Evolutionary conservation across 2,329 filamentous ascomycete genomes (phyloP).

Genomic region (Colletotrichum simmondsii): DNA sequence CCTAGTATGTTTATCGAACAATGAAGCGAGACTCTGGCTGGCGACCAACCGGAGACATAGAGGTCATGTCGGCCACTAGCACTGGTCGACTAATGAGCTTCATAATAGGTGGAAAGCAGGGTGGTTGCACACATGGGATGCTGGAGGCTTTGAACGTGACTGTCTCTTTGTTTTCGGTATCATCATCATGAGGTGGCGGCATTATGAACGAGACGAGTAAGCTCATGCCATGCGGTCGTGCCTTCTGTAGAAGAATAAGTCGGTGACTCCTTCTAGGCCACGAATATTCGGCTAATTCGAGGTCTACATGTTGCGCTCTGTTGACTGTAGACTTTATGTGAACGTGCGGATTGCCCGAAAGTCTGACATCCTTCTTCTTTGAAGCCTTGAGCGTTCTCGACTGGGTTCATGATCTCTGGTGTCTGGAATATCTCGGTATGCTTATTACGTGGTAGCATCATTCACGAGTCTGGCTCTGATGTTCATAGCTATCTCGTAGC

Average conservation of each 20-base stretch:
- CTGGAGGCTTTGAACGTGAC: neutral
- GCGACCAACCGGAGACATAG: neutral
- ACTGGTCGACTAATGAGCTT: neutral
- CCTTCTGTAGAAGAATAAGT: neutral
- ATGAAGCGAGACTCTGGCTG: neutral
- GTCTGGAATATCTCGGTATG: neutral
- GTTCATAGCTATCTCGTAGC: neutral
- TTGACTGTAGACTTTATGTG: neutral
- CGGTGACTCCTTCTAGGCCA: neutral
- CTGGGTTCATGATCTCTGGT: rapidly evolving
- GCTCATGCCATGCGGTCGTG: neutral
- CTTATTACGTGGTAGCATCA: neutral
- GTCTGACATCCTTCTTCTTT: rapidly evolving
- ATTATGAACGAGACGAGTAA: neutral
- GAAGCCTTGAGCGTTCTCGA: neutral
- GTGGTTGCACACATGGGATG: neutral
- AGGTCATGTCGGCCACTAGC: neutral
- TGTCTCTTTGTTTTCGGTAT: neutral
- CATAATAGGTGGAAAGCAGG: neutral
- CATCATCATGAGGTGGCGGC: neutral
- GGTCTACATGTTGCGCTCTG: neutral
- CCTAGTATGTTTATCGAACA: neutral
- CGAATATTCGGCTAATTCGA: neutral
- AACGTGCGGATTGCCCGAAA: neutral
- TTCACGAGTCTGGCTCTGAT: neutral